These are phyloP conservation scores for Paraurostyla sp. DNA, from an alignment of 73 alveolate species.

Conservation along the genomic window DNA sequence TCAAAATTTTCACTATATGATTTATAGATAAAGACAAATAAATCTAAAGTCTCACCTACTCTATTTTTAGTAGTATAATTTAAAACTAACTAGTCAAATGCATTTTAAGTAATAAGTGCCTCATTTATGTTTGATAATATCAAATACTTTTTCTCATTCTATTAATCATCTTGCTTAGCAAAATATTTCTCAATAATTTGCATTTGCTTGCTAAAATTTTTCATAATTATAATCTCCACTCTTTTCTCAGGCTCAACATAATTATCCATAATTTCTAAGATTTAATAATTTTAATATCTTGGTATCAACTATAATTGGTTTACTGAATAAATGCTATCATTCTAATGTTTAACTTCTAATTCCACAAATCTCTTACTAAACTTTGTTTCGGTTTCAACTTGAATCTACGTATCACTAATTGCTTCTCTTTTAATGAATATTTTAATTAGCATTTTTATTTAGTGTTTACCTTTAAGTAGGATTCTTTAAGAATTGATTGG, in stretches of 20 bases:
- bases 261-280: neutral
- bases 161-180: neutral
- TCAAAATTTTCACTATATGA: neutral
- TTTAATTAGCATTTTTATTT: neutral
- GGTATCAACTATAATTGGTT: neutral
- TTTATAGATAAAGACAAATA: neutral
- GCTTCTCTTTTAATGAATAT: neutral
- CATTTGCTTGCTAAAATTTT: neutral
- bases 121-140: neutral
- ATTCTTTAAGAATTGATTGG: neutral
- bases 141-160: neutral
- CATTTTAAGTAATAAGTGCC: neutral
- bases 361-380: neutral
- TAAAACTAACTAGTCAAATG: neutral
- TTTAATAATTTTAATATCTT: neutral
- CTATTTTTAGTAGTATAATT: neutral
- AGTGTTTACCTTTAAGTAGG: neutral
- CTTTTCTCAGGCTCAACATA: neutral
- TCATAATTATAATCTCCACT: neutral
- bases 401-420: neutral
- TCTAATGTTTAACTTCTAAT: neutral
- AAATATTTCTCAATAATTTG: neutral
- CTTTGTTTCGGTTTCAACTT: neutral
- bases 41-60: slow-evolving; percentile 3
- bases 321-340: neutral